Evolutionary conservation across 768 basidiomycete genomes (phyloP).

Genomic region (Lactarius sanguifluus): DNA sequence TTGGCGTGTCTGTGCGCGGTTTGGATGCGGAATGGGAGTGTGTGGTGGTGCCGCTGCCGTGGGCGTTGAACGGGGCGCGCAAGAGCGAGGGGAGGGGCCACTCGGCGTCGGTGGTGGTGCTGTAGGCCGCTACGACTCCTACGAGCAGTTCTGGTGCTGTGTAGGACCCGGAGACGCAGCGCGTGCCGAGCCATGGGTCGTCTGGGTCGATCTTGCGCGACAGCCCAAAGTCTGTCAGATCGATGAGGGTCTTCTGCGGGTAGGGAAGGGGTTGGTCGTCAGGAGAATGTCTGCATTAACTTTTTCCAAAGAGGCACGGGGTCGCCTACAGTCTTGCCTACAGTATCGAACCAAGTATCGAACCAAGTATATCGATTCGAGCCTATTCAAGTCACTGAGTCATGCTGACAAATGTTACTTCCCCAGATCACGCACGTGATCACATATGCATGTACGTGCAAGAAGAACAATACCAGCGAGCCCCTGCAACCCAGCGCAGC

Average conservation of each 20-base stretch:
- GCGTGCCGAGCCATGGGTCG: slow-evolving; percentile 62
- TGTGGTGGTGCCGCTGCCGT: not conserved
- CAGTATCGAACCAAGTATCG: too few relatives aligned
- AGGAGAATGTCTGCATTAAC: slow-evolving; percentile 65
- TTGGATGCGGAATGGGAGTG: slow-evolving; percentile 17
- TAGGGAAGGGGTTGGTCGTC: slow-evolving; percentile 47
- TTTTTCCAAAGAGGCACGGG: too few relatives aligned
- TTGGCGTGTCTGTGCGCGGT: slow-evolving; percentile 42
- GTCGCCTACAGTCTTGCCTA: too few relatives aligned
- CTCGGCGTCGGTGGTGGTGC: slow-evolving; percentile 18
- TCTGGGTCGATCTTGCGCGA: slow-evolving; percentile 75
- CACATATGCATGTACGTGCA: too few relatives aligned
- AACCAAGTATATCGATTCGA: too few relatives aligned
- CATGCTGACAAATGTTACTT: too few relatives aligned
- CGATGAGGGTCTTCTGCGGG: slow-evolving; percentile 53
- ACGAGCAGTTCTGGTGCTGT: slow-evolving; percentile 78
- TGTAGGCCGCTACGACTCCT: slow-evolving; percentile 41
- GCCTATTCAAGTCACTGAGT: too few relatives aligned
- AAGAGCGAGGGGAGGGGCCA: slow-evolving; percentile 28
- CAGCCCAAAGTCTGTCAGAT: slow-evolving; percentile 89
- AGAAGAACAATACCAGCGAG: too few relatives aligned
- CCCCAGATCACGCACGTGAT: too few relatives aligned
- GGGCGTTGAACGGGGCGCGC: slow-evolving; percentile 25
- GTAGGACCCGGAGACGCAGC: slow-evolving; percentile 87
- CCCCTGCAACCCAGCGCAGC: too few relatives aligned